phyloP scores from a whole-genome alignment of 208 protist genomes.

The Zelonia costaricensis region DNA sequence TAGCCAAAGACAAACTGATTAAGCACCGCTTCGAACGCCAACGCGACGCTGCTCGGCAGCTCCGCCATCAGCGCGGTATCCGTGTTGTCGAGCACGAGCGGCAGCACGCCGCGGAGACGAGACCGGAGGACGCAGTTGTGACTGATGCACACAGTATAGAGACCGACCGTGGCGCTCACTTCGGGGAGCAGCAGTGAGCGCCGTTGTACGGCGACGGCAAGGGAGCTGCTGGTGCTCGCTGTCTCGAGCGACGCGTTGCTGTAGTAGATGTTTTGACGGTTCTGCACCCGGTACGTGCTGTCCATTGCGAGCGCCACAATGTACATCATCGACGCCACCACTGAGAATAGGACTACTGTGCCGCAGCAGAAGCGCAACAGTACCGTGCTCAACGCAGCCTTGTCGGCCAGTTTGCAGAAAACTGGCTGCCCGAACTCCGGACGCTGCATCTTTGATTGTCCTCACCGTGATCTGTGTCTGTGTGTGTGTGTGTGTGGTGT shows the following conservation, averaged over 20 bases:
- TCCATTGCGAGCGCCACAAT: slow-evolving; percentile 8
- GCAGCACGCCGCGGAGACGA: slow-evolving; percentile 12
- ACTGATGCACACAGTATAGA: slow-evolving; percentile 33
- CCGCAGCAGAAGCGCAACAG: slow-evolving; percentile 4
- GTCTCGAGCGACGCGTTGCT: neutral
- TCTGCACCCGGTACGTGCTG: slow-evolving; percentile 11
- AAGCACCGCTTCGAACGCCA: slow-evolving; percentile 16
- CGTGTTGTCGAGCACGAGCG: slow-evolving; percentile 9
- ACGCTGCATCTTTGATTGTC: neutral
- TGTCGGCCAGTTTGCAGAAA: neutral
- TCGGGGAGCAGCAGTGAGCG: slow-evolving; percentile 40
- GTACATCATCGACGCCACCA: slow-evolving; percentile 5
- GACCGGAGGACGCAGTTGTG: slow-evolving; percentile 26
- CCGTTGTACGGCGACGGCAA: no score
- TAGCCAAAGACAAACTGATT: slow-evolving; percentile 53
- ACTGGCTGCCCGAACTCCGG: neutral
- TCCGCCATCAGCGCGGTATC: neutral
- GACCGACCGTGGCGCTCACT: slow-evolving; percentile 35
- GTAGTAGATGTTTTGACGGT: slow-evolving; percentile 16
- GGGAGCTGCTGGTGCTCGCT: neutral
- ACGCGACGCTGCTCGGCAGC: neutral
- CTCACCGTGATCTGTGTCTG: no score
- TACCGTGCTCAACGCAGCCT: slow-evolving; percentile 6
- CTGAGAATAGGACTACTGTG: slow-evolving; percentile 6
- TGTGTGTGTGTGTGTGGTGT: no score